These are phyloP conservation scores for Mycotypha africana DNA, from an alignment of 371 early-diverging fungal genomes.

Conservation along the genomic window DNA sequence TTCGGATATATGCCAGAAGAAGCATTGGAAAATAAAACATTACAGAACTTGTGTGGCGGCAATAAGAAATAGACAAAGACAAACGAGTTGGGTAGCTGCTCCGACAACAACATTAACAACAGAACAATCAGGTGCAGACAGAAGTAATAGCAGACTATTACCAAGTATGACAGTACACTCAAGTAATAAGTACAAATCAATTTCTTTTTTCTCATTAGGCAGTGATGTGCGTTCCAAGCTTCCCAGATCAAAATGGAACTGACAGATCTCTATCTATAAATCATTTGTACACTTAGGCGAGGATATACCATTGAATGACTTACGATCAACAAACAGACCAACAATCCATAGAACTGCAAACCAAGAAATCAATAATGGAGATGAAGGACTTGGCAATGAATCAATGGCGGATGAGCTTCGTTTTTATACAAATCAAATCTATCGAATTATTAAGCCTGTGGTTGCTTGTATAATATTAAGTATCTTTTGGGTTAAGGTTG, in stretches of 20 bases:
- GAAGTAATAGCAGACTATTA: no score
- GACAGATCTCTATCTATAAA: not conserved
- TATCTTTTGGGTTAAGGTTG: slow-evolving; percentile 83
- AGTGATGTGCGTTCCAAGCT: no score
- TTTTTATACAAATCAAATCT: slow-evolving; percentile 79
- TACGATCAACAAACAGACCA: no score
- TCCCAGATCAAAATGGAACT: not conserved
- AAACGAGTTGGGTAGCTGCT: no score
- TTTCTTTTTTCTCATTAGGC: no score
- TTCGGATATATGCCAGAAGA: slow-evolving; percentile 61
- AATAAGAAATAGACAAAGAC: slow-evolving; percentile 1
- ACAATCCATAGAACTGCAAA: no score
- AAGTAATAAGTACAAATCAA: not conserved
- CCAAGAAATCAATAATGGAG: no score
- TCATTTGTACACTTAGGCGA: not conserved
- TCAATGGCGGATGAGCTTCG: slow-evolving; percentile 53
- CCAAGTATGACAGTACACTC: no score
- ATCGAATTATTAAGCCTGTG: slow-evolving; percentile 76
- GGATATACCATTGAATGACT: slow-evolving; percentile 18
- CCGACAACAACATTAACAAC: not conserved
- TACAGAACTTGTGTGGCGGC: slow-evolving; percentile 35
- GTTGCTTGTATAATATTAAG: slow-evolving; percentile 68
- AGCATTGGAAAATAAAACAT: slow-evolving; percentile 57
- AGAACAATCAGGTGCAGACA: no score
- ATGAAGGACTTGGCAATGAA: slow-evolving; percentile 9